phyloP scores from a whole-genome alignment of 345 rosid species.

The Eucalyptus coolabah region DNA sequence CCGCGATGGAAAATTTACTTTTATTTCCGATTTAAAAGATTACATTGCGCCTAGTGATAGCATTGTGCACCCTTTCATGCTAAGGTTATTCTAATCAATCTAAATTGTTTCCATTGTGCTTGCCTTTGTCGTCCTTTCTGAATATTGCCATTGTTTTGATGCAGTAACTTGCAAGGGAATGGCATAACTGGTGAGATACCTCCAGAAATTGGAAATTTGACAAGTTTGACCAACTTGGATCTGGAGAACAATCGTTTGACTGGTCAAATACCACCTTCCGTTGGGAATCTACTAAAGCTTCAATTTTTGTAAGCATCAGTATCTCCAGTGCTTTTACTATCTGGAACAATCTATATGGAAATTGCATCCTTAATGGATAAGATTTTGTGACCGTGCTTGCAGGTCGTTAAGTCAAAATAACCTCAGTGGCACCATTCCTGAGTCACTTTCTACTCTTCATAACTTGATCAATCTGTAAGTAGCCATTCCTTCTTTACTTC shows the following conservation, averaged over 20 bases:
- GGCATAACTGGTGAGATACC: constrained; percentile 85
- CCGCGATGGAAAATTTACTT: not conserved
- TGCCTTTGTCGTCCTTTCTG: not conserved
- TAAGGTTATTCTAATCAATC: not conserved
- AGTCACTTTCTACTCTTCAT: constrained; percentile 45
- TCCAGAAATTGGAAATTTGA: constrained; percentile 69
- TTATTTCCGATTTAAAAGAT: not conserved
- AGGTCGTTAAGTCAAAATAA: constrained; percentile 88
- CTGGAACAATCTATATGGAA: not conserved
- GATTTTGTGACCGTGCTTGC: constrained; percentile 4
- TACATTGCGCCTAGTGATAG: not conserved
- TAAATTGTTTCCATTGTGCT: not conserved
- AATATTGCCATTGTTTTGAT: not conserved
- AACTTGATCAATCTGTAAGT: constrained; percentile 75
- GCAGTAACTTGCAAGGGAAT: constrained; percentile 88
- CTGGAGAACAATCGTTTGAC: constrained; percentile 69
- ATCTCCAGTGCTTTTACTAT: not conserved
- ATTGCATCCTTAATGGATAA: not conserved
- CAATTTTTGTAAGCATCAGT: constrained; percentile 75
- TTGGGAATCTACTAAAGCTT: constrained; percentile 79
- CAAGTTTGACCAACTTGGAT: constrained; percentile 79
- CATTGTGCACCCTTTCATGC: not conserved
- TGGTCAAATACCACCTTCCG: constrained; percentile 74
- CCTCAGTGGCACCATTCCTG: constrained; percentile 70
- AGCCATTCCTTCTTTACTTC: not conserved